Evolutionary conservation across 2,329 filamentous ascomycete species (phyloP).

Genomic region (Colletotrichum liaoningense): DNA sequence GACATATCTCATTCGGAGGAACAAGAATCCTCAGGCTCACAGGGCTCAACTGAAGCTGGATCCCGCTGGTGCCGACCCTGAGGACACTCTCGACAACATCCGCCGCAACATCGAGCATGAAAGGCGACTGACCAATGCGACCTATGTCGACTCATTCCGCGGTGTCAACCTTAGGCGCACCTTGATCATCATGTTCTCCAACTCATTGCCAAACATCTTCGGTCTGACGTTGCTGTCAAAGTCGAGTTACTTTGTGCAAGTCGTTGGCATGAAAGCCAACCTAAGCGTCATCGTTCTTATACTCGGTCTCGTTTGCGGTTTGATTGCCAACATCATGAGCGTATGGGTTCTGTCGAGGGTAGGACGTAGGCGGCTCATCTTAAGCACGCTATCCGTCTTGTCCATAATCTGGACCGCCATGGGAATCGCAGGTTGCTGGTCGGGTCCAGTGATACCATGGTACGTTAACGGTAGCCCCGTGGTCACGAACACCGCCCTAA

Average conservation of each 20-base stretch:
- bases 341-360: slow-evolving; percentile 56
- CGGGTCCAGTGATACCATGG: slow-evolving; percentile 51
- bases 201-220: slow-evolving; percentile 55
- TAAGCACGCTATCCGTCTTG: slow-evolving; percentile 46
- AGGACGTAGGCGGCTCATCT: slow-evolving; percentile 52
- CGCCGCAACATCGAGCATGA: slow-evolving; percentile 60
- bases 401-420: slow-evolving; percentile 55
- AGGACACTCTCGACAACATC: slow-evolving; percentile 55
- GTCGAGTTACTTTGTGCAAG: slow-evolving; percentile 53
- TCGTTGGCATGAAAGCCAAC: slow-evolving; percentile 46
- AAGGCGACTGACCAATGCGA: slow-evolving; percentile 42
- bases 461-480: slow-evolving; percentile 37
- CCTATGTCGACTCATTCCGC: slow-evolving; percentile 57
- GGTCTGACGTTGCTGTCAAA: slow-evolving; percentile 57
- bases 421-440: slow-evolving; percentile 59
- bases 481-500: not conserved
- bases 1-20: slow-evolving; percentile 57
- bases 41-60: slow-evolving; percentile 62
- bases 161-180: slow-evolving; percentile 55
- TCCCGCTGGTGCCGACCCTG: slow-evolving; percentile 49
- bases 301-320: slow-evolving; percentile 56
- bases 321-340: slow-evolving; percentile 55
- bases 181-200: slow-evolving; percentile 54
- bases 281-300: slow-evolving; percentile 56
- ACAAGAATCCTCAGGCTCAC: slow-evolving; percentile 51